Evolutionary conservation across 2,329 filamentous ascomycete genomes (phyloP).

Genomic region (Arthrobotrys megalospora): DNA sequence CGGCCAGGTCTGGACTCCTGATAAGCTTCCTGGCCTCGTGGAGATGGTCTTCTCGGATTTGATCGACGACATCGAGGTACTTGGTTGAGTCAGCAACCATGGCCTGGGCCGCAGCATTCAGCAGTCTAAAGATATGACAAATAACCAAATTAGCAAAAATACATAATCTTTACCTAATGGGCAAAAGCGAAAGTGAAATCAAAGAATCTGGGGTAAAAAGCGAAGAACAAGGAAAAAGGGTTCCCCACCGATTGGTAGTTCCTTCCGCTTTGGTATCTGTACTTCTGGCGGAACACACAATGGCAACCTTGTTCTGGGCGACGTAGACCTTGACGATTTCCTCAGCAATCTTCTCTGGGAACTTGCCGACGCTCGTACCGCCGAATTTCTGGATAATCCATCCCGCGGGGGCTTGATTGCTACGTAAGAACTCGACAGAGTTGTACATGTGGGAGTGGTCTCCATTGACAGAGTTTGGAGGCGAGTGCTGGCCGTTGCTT

Average conservation of each 20-base stretch:
- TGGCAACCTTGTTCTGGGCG: conserved; percentile 80
- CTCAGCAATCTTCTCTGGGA: conserved; percentile 81
- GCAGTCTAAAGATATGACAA: conserved; percentile 66
- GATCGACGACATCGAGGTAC: conserved; percentile 76
- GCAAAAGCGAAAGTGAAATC: conserved; percentile 18
- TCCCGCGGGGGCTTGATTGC: conserved; percentile 63
- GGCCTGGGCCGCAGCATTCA: conserved; percentile 71
- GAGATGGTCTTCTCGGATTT: conserved; percentile 86
- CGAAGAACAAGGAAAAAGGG: neutral
- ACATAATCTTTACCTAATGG: conserved; percentile 20
- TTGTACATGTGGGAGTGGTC: conserved; percentile 53
- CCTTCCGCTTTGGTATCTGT: conserved; percentile 94
- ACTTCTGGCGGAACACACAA: conserved; percentile 96
- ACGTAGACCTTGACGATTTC: conserved; percentile 78
- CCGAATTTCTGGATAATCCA: conserved; percentile 98
- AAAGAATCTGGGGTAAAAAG: conserved; percentile 7
- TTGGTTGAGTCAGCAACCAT: conserved; percentile 68
- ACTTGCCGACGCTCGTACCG: conserved; percentile 95
- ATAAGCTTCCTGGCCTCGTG: conserved; percentile 78
- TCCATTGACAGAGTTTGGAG: conserved; percentile 56
- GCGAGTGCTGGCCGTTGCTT: conserved; percentile 34
- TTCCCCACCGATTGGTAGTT: conserved; percentile 89
- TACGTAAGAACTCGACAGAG: conserved; percentile 48
- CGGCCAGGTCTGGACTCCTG: conserved; percentile 72
- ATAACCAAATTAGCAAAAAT: conserved; percentile 26